Base-by-base conservation (phyloP, 331 rosid species). In the Quercus phellos region DNA sequence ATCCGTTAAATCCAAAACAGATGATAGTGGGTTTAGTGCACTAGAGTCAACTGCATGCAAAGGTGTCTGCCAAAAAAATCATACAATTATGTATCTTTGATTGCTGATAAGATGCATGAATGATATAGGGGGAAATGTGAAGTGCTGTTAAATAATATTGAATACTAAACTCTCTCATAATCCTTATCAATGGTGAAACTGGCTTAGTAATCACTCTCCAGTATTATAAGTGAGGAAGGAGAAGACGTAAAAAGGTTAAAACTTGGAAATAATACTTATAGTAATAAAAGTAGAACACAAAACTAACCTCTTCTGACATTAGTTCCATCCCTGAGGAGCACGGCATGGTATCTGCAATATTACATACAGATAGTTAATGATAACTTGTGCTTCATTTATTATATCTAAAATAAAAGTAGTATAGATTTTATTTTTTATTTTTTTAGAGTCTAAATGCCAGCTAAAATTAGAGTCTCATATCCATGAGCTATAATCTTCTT, bases 271-370 rank as follows among this genome's bases (percentile, higher is more conserved):
- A 46, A 11, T 13, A 22, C 3, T 2, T 51, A 42, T 19, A 22
- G 14, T 46, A 13, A 21, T 9, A 34, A 72, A 79, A 78, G 55
- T 50, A 70, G 18, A 59, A 80, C 29, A 35, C 29, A 74, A 78
- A 76, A 77, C 87, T 82, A 86, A 94, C 97, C 99, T 92, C 94
- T 84, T 94, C 93, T 21, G 93, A 72, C 72, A 90, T 76, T 68
- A 92, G 77, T 70, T 91, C 94, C 97, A 88, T 91, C 81, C 83
- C 82, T 34, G 88, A 85, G 83, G 93, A 82, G 87, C 87, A 87
- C 12, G 83, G 92, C 87, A 84, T 80, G 66, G 79, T 29, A 79
- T 85, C 94, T 90, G 91, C 87, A 81, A 79, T 74, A 68, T 83
- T 76, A 82, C 72, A 50, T 64, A 70, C 55, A 67, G 9, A 61